Evolutionary conservation across 768 basidiomycete species (phyloP), one percentile per base, ranked within the genome.

Genomic region (Tulasnella sp.): DNA sequence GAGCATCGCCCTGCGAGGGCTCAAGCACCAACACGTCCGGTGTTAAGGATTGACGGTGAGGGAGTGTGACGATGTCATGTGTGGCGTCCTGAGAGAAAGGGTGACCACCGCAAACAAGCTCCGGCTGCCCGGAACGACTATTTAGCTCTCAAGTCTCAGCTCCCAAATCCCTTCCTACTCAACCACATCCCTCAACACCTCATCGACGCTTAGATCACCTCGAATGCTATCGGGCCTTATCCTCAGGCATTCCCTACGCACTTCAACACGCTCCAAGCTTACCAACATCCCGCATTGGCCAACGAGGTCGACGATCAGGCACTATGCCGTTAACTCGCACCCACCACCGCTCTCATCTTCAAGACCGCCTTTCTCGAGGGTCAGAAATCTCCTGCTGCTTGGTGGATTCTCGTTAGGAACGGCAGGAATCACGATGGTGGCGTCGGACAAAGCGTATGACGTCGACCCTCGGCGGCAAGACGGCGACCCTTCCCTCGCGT

Each of bases 401-500:
- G 47, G 47, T 22, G 47, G 47, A 19, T 42, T 69, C 39, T 69
- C 68, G 6, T 29, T 69, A 26, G 68, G 68, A 42, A 35, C 36
- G 7, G 40, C 44, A 29, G 68, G 40, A 1, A 37, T 69, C 22
- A 69, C 68, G 17, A n/a, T 69, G 26, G 39, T 35, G 26, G 34
- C 68, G 26, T 47, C 68, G 4, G 40, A 42, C 37, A 64, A 64
- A 34, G 63, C 34, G 63, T 34, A 64, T 35, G 34, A 64, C 37
- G 63, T 39, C 37, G 32, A 35, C 34, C 19, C n/a, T n/a, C n/a
- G 63, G 8, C 69, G 37, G 22, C 44, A 22, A 36, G 39, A 66
- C 14, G 34, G 37, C 6, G 64, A 72, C 34, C 67, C 39, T 37
- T 47, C 71, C 11, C 34, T 72, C 22, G 35, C 77, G 26, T 75